A percentile compares a stretch with the other conserved stretches of the same genome.
Evolutionary conservation across 2,329 filamentous ascomycete genomes (phyloP).

Genomic region (Mollisiaceae sp.): DNA sequence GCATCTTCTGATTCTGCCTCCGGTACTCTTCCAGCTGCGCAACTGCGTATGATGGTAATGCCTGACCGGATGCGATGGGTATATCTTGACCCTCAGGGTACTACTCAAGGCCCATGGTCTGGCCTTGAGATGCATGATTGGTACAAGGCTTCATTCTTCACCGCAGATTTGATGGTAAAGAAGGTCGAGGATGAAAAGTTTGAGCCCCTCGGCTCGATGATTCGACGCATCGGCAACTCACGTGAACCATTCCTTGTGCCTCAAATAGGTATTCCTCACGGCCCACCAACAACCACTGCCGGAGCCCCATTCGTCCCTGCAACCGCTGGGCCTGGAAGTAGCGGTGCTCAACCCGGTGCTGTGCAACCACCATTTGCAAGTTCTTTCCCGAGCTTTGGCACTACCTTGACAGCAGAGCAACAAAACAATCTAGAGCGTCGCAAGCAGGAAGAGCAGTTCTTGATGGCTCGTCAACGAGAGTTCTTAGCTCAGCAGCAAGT

Average conservation of each 20-base stretch:
- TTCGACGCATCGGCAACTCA: conserved; percentile 94
- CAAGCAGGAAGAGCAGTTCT: conserved; percentile 97
- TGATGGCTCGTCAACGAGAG: conserved; percentile 96
- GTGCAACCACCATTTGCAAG: conserved; percentile 89
- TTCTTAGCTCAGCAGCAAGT: conserved; percentile 88
- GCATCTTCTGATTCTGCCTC: conserved; percentile 56
- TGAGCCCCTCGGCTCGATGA: conserved; percentile 92
- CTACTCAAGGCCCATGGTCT: conserved; percentile 92
- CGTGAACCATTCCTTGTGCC: conserved; percentile 96
- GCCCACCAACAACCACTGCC: conserved; percentile 62
- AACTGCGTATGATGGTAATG: conserved; percentile 95
- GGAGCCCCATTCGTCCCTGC: conserved; percentile 43
- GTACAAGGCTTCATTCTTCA: conserved; percentile 99
- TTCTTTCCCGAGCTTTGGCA: conserved; percentile 94
- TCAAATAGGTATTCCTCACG: conserved; percentile 94
- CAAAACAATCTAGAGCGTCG: conserved; percentile 95
- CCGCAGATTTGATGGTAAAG: conserved; percentile 90
- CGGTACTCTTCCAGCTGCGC: conserved; percentile 69
- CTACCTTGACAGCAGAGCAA: conserved; percentile 94
- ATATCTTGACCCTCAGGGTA: conserved; percentile 92
- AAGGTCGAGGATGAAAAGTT: conserved; percentile 94
- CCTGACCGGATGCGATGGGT: conserved; percentile 99
- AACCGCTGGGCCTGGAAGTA: conserved; percentile 44
- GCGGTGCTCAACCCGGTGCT: conserved; percentile 58
- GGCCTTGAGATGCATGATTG: conserved; percentile 99